Conservation (phyloP, 306 rosid species). For the Lathyrus sativus region DNA sequence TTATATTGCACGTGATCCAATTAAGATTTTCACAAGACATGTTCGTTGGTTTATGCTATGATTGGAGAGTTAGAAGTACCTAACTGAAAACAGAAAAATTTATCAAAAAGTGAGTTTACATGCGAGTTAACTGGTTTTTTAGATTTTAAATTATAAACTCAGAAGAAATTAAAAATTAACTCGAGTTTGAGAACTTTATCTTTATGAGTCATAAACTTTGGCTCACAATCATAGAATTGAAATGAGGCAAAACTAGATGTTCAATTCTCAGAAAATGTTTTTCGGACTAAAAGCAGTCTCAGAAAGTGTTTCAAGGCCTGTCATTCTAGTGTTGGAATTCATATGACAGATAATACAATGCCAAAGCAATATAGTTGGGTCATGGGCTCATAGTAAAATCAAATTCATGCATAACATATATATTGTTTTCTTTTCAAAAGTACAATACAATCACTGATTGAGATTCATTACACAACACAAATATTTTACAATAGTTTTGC, state of each 20-base stretch:
- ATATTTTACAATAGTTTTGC: neutral
- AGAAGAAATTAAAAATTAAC: no score
- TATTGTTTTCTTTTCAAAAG: neutral
- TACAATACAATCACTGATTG: neutral
- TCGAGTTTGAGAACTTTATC: neutral
- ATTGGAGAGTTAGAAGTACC: conserved; percentile 1
- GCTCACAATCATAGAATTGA: neutral
- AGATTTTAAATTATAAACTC: no score
- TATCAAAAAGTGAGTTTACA: no score
- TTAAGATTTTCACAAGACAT: neutral
- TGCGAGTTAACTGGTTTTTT: no score
- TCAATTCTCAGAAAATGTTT: neutral
- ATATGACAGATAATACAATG: neutral
- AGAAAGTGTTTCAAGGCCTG: neutral
- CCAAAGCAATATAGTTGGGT: neutral
- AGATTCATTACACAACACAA: neutral
- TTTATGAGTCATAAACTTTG: neutral
- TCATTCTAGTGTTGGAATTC: neutral
- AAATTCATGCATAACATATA: neutral
- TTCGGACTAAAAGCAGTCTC: neutral
- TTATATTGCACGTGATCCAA: no score
- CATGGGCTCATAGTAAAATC: neutral
- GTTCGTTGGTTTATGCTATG: neutral
- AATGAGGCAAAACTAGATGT: neutral
- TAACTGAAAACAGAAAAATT: neutral